Evolutionary conservation across 371 early-diverging fungal species (phyloP).

Genomic region (Zancudomyces culisetae): DNA sequence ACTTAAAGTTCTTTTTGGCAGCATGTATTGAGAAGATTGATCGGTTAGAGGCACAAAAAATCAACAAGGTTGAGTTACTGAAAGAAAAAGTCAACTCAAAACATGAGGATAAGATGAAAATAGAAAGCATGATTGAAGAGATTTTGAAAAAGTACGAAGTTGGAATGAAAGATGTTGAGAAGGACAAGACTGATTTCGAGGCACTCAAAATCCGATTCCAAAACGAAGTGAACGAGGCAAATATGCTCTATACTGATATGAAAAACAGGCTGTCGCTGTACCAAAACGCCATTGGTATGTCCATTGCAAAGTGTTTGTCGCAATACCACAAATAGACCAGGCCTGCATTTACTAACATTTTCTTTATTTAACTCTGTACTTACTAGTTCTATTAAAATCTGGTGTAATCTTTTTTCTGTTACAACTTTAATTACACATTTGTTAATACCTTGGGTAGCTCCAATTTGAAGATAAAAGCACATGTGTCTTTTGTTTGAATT

Average conservation of each 20-base stretch:
- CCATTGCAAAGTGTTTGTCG: not conserved
- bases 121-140: not conserved
- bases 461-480: no score
- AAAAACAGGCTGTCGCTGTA: not conserved
- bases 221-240: not conserved
- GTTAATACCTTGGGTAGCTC: no score
- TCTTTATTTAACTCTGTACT: no score
- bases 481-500: no score
- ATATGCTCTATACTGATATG: not conserved
- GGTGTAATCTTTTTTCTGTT: no score
- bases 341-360: not conserved
- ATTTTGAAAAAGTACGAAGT: not conserved
- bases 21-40: not conserved
- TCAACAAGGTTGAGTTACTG: not conserved
- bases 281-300: constrained; percentile 1
- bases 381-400: no score
- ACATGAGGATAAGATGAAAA: not conserved
- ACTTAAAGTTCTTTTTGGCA: not conserved
- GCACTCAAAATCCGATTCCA: not conserved
- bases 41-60: not conserved
- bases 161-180: not conserved
- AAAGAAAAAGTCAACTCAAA: not conserved
- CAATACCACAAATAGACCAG: not conserved
- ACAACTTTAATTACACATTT: no score
- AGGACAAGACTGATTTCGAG: not conserved